phyloP scores from a whole-genome alignment of 257 asterid genomes.

The Anisodus tanguticus region DNA sequence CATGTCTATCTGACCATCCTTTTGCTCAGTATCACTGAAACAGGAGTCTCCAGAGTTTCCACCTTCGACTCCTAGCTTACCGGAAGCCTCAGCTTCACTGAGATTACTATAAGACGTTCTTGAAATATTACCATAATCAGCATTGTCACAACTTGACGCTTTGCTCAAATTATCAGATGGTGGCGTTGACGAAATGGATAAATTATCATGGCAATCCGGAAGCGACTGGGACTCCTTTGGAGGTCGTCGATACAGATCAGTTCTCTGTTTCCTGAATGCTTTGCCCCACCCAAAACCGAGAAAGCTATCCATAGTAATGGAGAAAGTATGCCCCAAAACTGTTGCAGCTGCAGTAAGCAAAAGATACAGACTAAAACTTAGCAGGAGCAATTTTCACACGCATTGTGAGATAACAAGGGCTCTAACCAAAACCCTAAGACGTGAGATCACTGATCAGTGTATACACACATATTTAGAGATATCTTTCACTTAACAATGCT shows the following conservation, averaged over 20 bases:
- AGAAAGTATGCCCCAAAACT: background rate
- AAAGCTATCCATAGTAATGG: conserved; percentile 51
- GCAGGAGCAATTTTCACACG: background rate
- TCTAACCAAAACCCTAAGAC: background rate
- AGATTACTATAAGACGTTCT: conserved; percentile 45
- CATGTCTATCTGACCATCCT: conserved; percentile 8
- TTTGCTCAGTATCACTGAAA: conserved; percentile 27
- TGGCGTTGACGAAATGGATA: conserved; percentile 66
- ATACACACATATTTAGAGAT: background rate
- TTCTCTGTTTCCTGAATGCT: conserved; percentile 60
- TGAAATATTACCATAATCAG: conserved; percentile 37
- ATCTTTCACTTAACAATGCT: background rate
- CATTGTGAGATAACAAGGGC: background rate
- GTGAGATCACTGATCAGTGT: background rate
- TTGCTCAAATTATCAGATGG: conserved; percentile 55
- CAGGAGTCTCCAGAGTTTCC: conserved; percentile 38
- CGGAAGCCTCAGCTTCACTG: conserved; percentile 45
- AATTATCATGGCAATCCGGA: conserved; percentile 48
- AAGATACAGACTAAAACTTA: background rate
- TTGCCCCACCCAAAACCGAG: conserved; percentile 45
- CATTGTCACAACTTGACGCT: conserved; percentile 58
- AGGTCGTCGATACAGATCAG: conserved; percentile 60
- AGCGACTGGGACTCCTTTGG: conserved; percentile 52
- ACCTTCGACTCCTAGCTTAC: conserved; percentile 39
- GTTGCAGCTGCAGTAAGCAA: background rate